A percentile compares a stretch with the other conserved stretches of the same genome.
These are phyloP conservation scores for Hydrangea macrophylla DNA, from an alignment of 148 eudicot species.

Conservation along the genomic window DNA sequence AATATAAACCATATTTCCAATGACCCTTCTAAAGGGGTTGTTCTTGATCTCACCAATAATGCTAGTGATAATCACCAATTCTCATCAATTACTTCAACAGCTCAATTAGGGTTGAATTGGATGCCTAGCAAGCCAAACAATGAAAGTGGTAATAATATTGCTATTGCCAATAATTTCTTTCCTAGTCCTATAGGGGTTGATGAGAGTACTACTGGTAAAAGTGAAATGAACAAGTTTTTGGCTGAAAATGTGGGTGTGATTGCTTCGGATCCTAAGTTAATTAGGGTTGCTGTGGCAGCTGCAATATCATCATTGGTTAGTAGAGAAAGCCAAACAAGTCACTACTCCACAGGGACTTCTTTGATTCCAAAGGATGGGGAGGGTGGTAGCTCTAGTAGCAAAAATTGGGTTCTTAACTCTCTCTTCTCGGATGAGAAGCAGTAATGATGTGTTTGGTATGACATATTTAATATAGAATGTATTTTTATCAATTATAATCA, in stretches of 20 bases:
- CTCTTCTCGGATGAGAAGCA: too few relatives aligned
- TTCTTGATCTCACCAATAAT: constrained; percentile 42
- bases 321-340: constrained; percentile 30
- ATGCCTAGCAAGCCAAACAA: constrained; percentile 22
- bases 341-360: neutral
- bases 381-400: constrained; percentile 23
- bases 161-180: constrained; percentile 9
- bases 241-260: constrained; percentile 49
- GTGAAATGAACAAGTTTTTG: constrained; percentile 9
- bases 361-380: constrained; percentile 22
- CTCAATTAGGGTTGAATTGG: constrained; percentile 34
- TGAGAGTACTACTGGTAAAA: neutral
- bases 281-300: constrained; percentile 60
- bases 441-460: too few relatives aligned
- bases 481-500: too few relatives aligned
- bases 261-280: constrained; percentile 57
- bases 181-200: constrained; percentile 12
- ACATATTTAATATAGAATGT: too few relatives aligned
- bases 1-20: constrained; percentile 33
- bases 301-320: constrained; percentile 50
- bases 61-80: neutral
- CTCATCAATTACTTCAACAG: constrained; percentile 2
- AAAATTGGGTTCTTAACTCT: constrained; percentile 38
- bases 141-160: neutral
- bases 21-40: constrained; percentile 47